Evolutionary conservation across 2,329 filamentous ascomycete species (phyloP).

Genomic region (Hypoxylon sp.): DNA sequence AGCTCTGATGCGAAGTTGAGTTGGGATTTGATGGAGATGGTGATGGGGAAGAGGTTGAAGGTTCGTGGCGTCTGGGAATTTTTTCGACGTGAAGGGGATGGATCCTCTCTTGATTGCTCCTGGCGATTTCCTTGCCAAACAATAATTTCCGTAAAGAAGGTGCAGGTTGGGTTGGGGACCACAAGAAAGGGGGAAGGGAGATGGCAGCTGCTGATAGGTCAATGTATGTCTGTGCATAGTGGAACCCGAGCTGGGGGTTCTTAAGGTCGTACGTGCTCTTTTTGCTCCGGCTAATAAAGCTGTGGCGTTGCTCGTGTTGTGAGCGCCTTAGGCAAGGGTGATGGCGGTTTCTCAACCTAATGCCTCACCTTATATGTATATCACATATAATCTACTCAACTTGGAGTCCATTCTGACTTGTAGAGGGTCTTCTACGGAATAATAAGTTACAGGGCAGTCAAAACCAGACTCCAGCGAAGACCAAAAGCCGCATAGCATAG

Average conservation of each 20-base stretch:
- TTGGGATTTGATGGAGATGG: slow-evolving; percentile 43
- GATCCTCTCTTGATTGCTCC: slow-evolving; percentile 51
- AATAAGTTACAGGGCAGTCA: no score
- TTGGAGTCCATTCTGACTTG: no score
- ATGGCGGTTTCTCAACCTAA: no score
- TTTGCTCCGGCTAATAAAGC: slow-evolving; percentile 37
- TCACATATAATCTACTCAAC: no score
- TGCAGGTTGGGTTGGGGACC: slow-evolving; percentile 45
- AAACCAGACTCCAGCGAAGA: no score
- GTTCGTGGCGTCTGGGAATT: slow-evolving; percentile 46
- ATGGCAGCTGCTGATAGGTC: slow-evolving; percentile 49
- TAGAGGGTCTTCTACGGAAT: no score
- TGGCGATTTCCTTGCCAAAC: slow-evolving; percentile 59
- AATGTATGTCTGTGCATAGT: slow-evolving; percentile 45
- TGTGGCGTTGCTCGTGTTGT: no score
- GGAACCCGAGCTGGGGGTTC: slow-evolving; percentile 40
- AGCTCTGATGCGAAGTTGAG: slow-evolving; percentile 31
- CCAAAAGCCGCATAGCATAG: no score
- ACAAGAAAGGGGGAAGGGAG: slow-evolving; percentile 51
- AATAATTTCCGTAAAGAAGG: slow-evolving; percentile 63
- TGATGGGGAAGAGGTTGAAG: slow-evolving; percentile 39
- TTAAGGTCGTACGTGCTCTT: slow-evolving; percentile 33
- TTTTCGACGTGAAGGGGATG: slow-evolving; percentile 50
- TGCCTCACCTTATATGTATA: no score
- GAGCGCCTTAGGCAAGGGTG: no score